These are phyloP conservation scores for Chernovozyma aurita DNA, from an alignment of 1,139 yeast species.

Conservation along the genomic window DNA sequence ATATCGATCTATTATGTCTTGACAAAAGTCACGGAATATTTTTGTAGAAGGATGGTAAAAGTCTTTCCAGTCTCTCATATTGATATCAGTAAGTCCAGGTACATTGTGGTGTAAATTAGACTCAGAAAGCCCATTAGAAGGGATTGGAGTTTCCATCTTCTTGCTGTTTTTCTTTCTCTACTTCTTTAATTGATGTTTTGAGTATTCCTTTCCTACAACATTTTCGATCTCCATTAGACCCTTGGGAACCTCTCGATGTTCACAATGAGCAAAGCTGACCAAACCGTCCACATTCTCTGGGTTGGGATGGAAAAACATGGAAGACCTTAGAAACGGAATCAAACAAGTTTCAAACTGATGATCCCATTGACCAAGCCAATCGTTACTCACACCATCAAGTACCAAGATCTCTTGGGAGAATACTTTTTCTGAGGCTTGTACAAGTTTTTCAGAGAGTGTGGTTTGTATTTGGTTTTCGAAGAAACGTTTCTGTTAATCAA, in stretches of 20 bases:
- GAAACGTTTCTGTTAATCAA: conserved; percentile 16
- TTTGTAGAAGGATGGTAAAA: conserved; percentile 43
- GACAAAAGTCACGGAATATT: conserved; percentile 38
- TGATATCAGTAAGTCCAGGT: conserved; percentile 35
- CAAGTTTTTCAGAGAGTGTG: conserved; percentile 15
- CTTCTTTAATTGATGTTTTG: conserved; percentile 40
- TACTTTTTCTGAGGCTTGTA: conserved; percentile 15
- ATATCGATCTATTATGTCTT: conserved; percentile 31
- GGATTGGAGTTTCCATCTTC: conserved; percentile 4
- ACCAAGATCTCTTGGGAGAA: conserved; percentile 28
- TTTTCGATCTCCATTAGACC: conserved; percentile 41
- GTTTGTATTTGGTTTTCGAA: no score
- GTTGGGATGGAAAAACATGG: conserved; percentile 50
- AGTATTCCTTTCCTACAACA: conserved; percentile 43
- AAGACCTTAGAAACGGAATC: conserved; percentile 43
- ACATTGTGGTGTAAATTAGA: conserved; percentile 26
- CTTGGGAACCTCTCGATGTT: conserved; percentile 21
- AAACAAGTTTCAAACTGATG: conserved; percentile 39
- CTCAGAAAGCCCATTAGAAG: neutral
- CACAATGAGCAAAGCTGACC: conserved; percentile 35
- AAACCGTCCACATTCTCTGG: conserved; percentile 43
- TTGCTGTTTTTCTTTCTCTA: conserved; percentile 11
- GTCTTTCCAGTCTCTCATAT: conserved; percentile 45
- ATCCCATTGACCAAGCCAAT: conserved; percentile 42
- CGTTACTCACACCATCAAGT: conserved; percentile 25